Evolutionary conservation across 1,284 basidiomycete species (phyloP).

Genomic region (Rhodotorula mucilaginosa): DNA sequence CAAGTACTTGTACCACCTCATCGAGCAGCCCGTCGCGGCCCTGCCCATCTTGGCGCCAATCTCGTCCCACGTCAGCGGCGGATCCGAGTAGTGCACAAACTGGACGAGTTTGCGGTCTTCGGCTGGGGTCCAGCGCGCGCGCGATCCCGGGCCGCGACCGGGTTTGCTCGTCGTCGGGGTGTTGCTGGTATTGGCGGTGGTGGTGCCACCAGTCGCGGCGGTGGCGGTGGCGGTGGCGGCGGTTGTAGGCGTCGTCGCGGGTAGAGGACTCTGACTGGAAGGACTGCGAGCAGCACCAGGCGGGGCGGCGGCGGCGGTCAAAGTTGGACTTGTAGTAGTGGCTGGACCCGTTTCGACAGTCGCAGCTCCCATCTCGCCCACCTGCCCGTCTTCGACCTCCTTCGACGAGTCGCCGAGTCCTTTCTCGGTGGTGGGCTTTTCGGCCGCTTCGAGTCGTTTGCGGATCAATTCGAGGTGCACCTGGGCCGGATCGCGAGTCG

Average conservation of each 20-base stretch:
- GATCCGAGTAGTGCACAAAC: slow-evolving; percentile 18
- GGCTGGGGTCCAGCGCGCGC: slow-evolving; percentile 24
- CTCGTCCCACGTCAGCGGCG: slow-evolving; percentile 35
- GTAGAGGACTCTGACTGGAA: too few relatives aligned
- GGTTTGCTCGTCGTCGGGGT: not conserved
- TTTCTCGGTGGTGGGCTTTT: too few relatives aligned
- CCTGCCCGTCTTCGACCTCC: too few relatives aligned
- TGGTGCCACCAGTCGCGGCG: not conserved
- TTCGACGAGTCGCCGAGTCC: too few relatives aligned
- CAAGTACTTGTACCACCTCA: slow-evolving; percentile 37
- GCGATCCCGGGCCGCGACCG: slow-evolving; percentile 4
- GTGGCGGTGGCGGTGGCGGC: not conserved
- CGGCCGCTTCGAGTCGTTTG: not conserved
- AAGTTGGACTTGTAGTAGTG: not conserved
- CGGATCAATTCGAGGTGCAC: not conserved
- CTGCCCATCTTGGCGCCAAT: slow-evolving; percentile 26
- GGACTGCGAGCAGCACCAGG: too few relatives aligned
- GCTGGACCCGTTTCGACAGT: not conserved
- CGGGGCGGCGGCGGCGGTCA: too few relatives aligned
- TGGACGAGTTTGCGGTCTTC: slow-evolving; percentile 29
- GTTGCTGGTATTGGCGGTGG: not conserved
- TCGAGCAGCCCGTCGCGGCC: slow-evolving; percentile 23
- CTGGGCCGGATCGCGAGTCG: not conserved
- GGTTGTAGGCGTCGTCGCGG: not conserved
- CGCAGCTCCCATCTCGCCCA: not conserved